Evolutionary conservation across 1,284 basidiomycete species (phyloP).

Genomic region (Ceratobasidium sp.): DNA sequence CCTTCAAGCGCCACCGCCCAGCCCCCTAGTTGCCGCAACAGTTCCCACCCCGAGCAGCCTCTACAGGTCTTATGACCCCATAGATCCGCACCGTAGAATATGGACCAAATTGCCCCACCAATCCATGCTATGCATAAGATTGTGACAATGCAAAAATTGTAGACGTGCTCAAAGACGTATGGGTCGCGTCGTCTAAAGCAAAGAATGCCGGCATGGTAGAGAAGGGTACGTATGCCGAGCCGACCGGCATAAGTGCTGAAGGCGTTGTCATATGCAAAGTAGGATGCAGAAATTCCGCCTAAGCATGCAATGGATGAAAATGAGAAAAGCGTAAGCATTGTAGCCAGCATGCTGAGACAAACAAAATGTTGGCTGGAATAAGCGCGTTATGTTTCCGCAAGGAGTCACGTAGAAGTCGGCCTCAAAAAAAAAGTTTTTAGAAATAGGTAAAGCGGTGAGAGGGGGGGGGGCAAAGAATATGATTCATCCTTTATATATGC

Average conservation of each 20-base stretch:
- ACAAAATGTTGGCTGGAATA: neutral
- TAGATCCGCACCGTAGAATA: neutral
- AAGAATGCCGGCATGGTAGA: neutral
- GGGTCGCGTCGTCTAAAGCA: neutral
- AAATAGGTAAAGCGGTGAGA: too few species aligned
- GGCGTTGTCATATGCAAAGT: neutral
- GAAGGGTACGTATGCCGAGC: slow-evolving; percentile 1
- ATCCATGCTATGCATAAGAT: neutral
- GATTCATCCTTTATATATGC: too few species aligned
- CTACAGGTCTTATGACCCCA: slow-evolving; percentile 13
- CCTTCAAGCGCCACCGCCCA: neutral
- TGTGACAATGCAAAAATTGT: neutral
- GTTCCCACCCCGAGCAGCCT: neutral
- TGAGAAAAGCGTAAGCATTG: neutral
- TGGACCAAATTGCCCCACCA: neutral
- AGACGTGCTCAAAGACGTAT: neutral
- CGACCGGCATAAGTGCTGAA: neutral
- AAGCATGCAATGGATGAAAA: neutral
- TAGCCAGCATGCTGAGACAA: neutral
- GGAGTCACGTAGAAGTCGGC: too few species aligned
- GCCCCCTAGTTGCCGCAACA: neutral
- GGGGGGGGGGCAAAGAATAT: too few species aligned
- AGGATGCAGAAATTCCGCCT: neutral
- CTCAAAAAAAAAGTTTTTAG: too few species aligned
- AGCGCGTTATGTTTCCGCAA: too few species aligned